Evolutionary conservation across 108 stramenopile genomes (phyloP).

Genomic region (Bacterosira constricta): DNA sequence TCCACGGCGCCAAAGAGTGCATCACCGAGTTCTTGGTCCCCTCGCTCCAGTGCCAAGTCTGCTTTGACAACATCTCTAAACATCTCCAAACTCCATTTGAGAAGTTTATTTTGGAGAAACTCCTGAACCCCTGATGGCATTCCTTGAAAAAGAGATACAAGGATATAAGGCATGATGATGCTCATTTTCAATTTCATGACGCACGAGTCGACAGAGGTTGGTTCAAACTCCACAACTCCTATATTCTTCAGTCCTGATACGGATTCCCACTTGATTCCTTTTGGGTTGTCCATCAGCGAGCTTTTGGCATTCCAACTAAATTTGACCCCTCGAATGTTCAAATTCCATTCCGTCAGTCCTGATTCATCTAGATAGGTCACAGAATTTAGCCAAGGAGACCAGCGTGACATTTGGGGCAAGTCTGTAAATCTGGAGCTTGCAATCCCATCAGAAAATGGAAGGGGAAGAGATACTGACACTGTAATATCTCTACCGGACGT

Average conservation of each 20-base stretch:
- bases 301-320: slow-evolving; percentile 81
- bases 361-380: slow-evolving; percentile 75
- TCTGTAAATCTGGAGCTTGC: slow-evolving; percentile 85
- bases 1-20: slow-evolving; percentile 86
- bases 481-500: slow-evolving; percentile 73
- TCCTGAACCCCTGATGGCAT: slow-evolving; percentile 73
- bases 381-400: slow-evolving; percentile 88
- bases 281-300: slow-evolving; percentile 54
- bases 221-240: slow-evolving; percentile 67
- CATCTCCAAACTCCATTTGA: slow-evolving; percentile 91
- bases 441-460: slow-evolving; percentile 81
- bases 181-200: slow-evolving; percentile 77
- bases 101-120: slow-evolving; percentile 82
- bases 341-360: slow-evolving; percentile 81
- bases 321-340: slow-evolving; percentile 74
- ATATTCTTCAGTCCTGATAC: slow-evolving; percentile 74
- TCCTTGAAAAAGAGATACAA: slow-evolving; percentile 71
- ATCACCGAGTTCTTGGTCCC: slow-evolving; percentile 86
- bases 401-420: slow-evolving; percentile 82
- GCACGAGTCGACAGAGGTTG: slow-evolving; percentile 54
- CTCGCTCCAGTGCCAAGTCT: slow-evolving; percentile 84
- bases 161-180: slow-evolving; percentile 72
- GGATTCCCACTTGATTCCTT: slow-evolving; percentile 82
- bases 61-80: slow-evolving; percentile 89
- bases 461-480: slow-evolving; percentile 69